Evolutionary conservation across 495 filamentous ascomycete species (phyloP).

Genomic region (Penicillium ochrochloron): DNA sequence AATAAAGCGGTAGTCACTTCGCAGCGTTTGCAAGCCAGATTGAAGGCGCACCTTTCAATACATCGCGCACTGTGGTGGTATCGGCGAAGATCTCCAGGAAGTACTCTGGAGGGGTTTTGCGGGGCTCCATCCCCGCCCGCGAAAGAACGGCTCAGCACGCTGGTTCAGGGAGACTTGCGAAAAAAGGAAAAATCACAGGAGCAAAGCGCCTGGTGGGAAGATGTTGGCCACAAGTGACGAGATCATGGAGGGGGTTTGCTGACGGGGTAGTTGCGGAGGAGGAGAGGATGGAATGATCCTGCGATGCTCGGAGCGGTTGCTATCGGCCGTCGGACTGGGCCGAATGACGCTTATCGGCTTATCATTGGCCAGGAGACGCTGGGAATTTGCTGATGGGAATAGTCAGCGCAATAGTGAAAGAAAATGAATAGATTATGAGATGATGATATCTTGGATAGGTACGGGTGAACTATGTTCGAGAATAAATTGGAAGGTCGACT

Average conservation of each 20-base stretch:
- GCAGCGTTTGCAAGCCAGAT: not conserved
- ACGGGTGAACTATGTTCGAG: conserved; percentile 1
- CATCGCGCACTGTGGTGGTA: conserved; percentile 80
- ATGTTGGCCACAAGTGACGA: not conserved
- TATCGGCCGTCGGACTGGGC: conserved; percentile 35
- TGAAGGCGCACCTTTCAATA: conserved; percentile 74
- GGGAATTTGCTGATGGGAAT: conserved; percentile 3
- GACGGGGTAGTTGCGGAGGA: not conserved
- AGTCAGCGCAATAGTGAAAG: not conserved
- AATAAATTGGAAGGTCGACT: conserved; percentile 5
- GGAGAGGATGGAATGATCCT: conserved; percentile 21
- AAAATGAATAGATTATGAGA: not conserved
- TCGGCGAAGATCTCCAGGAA: conserved; percentile 84
- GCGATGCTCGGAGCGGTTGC: conserved; percentile 29
- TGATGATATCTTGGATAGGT: not conserved
- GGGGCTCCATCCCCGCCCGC: conserved; percentile 57
- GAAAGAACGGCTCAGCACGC: conserved; percentile 28
- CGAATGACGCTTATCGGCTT: conserved; percentile 35
- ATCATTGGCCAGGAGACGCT: conserved; percentile 22
- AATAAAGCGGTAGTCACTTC: not conserved
- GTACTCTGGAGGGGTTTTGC: conserved; percentile 75
- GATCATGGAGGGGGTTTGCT: conserved; percentile 18
- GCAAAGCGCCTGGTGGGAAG: not conserved
- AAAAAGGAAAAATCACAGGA: conserved; percentile 14
- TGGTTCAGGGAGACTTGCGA: not conserved